Evolutionary conservation across 2,329 filamentous ascomycete species (phyloP).

Genomic region (Colletotrichum eleusines): DNA sequence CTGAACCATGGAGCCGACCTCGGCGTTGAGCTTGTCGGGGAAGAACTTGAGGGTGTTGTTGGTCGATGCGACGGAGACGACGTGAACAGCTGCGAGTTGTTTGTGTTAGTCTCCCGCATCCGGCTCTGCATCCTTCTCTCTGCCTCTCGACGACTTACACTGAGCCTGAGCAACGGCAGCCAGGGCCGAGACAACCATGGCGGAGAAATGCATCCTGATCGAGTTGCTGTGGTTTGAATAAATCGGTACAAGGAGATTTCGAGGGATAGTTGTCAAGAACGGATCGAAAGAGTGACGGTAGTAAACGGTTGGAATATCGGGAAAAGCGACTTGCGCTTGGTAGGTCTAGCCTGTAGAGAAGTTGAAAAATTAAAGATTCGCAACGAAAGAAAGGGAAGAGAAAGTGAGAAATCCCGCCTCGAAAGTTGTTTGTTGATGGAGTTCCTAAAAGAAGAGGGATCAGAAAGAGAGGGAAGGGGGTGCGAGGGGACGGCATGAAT

Average conservation of each 20-base stretch:
- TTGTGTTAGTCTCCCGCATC: conserved; percentile 29
- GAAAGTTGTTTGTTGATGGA: conserved; percentile 28
- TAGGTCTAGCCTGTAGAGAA: conserved; percentile 63
- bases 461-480: conserved; percentile 47
- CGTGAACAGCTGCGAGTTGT: conserved; percentile 60
- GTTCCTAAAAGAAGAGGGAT: conserved; percentile 43
- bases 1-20: conserved; percentile 73
- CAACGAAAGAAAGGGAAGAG: conserved; percentile 45
- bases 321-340: conserved; percentile 61
- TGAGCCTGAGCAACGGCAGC: conserved; percentile 61
- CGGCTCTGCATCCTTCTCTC: no score
- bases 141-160: conserved; percentile 30
- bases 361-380: conserved; percentile 43
- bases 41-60: conserved; percentile 71
- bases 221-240: conserved; percentile 39
- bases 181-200: conserved; percentile 61
- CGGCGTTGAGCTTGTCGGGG: conserved; percentile 74
- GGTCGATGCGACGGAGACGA: conserved; percentile 72
- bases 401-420: conserved; percentile 40
- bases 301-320: conserved; percentile 25
- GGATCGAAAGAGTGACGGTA: conserved; percentile 45
- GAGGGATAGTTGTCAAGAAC: conserved; percentile 16
- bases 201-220: conserved; percentile 66
- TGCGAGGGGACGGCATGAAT: conserved; percentile 53
- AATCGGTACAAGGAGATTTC: conserved; percentile 40